These are phyloP conservation scores for Plasmopara muralis DNA, from an alignment of 352 stramenopile genomes.

Conservation along the genomic window DNA sequence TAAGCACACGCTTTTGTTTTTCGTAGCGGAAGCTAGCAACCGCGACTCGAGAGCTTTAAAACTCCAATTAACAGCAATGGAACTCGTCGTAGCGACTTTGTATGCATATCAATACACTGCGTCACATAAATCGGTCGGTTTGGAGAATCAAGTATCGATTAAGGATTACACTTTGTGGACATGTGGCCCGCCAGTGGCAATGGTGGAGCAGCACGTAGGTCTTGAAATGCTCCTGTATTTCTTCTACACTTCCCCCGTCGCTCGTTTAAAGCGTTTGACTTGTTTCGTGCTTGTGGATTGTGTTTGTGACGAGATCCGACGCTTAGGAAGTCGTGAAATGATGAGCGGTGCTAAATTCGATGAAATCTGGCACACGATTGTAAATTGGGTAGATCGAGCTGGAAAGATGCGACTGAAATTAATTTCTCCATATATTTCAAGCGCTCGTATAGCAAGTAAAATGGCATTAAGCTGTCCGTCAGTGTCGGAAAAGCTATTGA, in stretches of 20 bases:
- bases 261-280: conserved; percentile 16
- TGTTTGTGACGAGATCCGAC: conserved; percentile 27
- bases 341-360: conserved; percentile 20
- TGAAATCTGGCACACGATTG: conserved; percentile 21
- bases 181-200: conserved; percentile 16
- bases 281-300: conserved; percentile 30
- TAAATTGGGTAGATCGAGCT: conserved; percentile 22
- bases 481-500: conserved; percentile 34
- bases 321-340: conserved; percentile 11
- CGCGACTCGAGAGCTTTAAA: neutral
- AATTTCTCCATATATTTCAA: conserved; percentile 19
- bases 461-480: conserved; percentile 15
- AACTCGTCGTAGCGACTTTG: conserved; percentile 23
- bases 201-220: conserved; percentile 27
- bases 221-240: conserved; percentile 30
- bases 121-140: conserved; percentile 1
- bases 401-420: conserved; percentile 12
- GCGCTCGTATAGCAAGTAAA: conserved; percentile 19
- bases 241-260: conserved; percentile 26
- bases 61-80: conserved; percentile 19
- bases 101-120: conserved; percentile 14
- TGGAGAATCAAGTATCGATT: neutral
- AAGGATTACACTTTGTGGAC: conserved; percentile 24
- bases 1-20: conserved; percentile 26
- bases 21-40: conserved; percentile 24